Evolutionary conservation across 2,329 filamentous ascomycete genomes (phyloP), one percentile per base, ranked within the genome.

Genomic region (Aspergillus phoenicis): DNA sequence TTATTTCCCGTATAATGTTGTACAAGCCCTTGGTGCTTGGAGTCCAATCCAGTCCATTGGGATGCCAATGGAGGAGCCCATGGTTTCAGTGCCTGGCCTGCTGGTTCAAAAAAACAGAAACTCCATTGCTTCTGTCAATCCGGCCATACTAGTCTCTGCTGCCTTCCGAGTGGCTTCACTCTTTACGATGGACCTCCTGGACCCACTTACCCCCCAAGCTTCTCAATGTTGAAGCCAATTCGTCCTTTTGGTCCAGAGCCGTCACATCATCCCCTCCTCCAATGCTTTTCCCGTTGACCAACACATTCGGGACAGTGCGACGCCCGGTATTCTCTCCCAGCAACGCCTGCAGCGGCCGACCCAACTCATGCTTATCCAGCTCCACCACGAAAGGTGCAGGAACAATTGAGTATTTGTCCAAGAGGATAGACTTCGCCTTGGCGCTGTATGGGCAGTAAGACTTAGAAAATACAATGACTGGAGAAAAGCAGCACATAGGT

Each of bases 381-480:
- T 99, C 95, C 55, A 98, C 93, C 7, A 99, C 90, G 71, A 88
- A 90, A 0, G 95, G 95, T 10, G 86, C 79, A 0, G 95, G 95
- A 0, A 87, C 85, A 73, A 99, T 96, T 58, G 82, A 82, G 81
- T 98, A 98, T 69, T 90, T 89, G 22, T 93, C 87, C 45, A 97
- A 86, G 43, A 99, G 85, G 59, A 98, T 85, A 47, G 83, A 82
- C 79, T 99, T 99, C 49, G 95, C 95, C 68, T 87, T 88, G 73
- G 88, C 89, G 55, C 93, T 97, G 79, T 86, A 89, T 0, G 90
- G 92, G 77, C 95, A 99, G 79, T 94, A 97, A 1, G 90, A 87
- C 78, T 99, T 98, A 65, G 93, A 97, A 81, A 98, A 98, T 70
- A 99, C 91, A 74, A 97, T 91, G 62, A 98, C 92, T 95, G 66